A percentile compares a stretch with the other conserved stretches of the same genome.
Evolutionary conservation across 2,329 filamentous ascomycete species (phyloP).

Genomic region (Didymella segeticola): DNA sequence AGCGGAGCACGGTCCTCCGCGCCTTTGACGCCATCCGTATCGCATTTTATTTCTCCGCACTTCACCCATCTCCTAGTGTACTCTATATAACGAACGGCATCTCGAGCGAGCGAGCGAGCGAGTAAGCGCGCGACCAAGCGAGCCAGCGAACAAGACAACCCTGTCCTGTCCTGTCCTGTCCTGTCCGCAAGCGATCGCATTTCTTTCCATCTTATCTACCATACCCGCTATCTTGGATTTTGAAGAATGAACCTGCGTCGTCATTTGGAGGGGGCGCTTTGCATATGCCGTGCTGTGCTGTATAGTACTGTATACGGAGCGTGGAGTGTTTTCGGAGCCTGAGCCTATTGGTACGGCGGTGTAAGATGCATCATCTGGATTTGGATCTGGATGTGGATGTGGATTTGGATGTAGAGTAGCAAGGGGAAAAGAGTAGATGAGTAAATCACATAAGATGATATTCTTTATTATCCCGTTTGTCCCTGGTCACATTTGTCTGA

Average conservation of each 20-base stretch:
- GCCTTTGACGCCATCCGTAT: conserved; percentile 6
- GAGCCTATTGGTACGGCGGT: neutral
- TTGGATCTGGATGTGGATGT: neutral
- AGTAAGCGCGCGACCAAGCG: too few species aligned
- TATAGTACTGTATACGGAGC: neutral
- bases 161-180: too few species aligned
- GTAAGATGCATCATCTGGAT: neutral
- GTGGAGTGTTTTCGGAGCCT: neutral
- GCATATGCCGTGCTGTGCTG: too few species aligned
- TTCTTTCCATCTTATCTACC: neutral
- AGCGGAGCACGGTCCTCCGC: conserved; percentile 17
- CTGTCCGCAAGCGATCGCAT: neutral
- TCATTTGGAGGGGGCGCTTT: conserved; percentile 3
- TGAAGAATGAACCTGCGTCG: conserved; percentile 7
- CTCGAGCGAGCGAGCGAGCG: neutral
- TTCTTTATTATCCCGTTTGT: too few species aligned
- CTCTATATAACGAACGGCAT: conserved; percentile 8
- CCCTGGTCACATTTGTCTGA: too few species aligned
- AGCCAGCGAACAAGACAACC: conserved; percentile 1
- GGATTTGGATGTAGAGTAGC: neutral
- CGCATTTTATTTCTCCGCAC: conserved; percentile 17
- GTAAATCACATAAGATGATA: neutral
- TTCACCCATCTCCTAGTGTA: conserved; percentile 3
- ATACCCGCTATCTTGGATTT: neutral
- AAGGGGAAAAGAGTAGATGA: neutral